phyloP scores from a whole-genome alignment of 768 basidiomycete genomes.

The Suillus americanus region DNA sequence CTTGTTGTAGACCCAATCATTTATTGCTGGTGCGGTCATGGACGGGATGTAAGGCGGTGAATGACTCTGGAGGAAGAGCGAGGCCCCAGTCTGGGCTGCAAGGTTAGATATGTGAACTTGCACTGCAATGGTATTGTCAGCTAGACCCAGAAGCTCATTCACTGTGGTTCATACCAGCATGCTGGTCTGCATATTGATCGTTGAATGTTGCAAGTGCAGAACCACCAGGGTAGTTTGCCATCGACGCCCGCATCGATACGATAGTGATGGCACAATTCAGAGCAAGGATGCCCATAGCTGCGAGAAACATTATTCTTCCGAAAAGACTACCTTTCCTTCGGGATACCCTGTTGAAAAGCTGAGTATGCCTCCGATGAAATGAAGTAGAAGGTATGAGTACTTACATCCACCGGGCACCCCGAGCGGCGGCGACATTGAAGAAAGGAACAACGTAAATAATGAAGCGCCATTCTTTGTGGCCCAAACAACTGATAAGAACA shows the following conservation, averaged over 20 bases:
- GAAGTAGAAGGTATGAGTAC: constrained; percentile 23
- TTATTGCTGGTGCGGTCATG: constrained; percentile 13
- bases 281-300: constrained; percentile 45
- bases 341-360: constrained; percentile 37
- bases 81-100: constrained; percentile 87
- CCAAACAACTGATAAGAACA: constrained; percentile 66
- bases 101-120: constrained; percentile 83
- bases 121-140: constrained; percentile 31
- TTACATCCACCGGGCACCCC: constrained; percentile 64
- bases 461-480: constrained; percentile 99
- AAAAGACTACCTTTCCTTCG: constrained; percentile 48
- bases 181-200: constrained; percentile 36
- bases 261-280: constrained; percentile 54
- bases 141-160: not conserved
- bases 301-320: constrained; percentile 45
- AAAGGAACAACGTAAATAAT: constrained; percentile 83
- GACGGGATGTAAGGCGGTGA: constrained; percentile 49
- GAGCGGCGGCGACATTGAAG: constrained; percentile 77
- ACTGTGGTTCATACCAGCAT: not conserved
- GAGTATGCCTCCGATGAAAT: constrained; percentile 1
- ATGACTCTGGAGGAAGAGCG: constrained; percentile 78
- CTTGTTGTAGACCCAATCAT: constrained; percentile 76
- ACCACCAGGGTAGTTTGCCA: constrained; percentile 89
- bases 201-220: constrained; percentile 67
- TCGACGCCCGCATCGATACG: constrained; percentile 57